Percentiles rank a stretch among this genome's conserved stretches.
These are phyloP conservation scores for Dillenia turbinata DNA, from an alignment of 164 flowering plant genomes.

Conservation along the genomic window DNA sequence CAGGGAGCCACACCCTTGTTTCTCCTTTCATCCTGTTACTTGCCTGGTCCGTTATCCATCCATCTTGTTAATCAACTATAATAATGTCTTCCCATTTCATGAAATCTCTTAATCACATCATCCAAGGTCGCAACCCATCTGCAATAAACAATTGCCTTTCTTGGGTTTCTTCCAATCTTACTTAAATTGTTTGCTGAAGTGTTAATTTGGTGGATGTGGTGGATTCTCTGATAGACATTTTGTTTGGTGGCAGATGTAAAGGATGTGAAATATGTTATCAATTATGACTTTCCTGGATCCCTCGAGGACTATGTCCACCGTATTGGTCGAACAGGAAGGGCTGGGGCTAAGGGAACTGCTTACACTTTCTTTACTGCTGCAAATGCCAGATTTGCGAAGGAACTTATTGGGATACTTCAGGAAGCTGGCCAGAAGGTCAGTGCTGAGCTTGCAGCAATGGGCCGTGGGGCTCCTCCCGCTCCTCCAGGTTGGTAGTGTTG, in stretches of 20 bases:
- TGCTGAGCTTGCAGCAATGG: slow-evolving; percentile 91
- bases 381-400: slow-evolving; percentile 96
- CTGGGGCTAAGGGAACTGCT: slow-evolving; percentile 97
- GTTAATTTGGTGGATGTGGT: too few relatives aligned
- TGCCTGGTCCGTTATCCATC: too few relatives aligned
- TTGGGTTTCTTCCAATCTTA: too few relatives aligned
- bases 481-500: slow-evolving; percentile 47
- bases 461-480: slow-evolving; percentile 85
- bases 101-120: too few relatives aligned
- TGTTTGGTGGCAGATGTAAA: slow-evolving; percentile 69
- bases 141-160: too few relatives aligned
- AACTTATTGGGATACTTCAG: slow-evolving; percentile 76
- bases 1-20: too few relatives aligned
- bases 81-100: too few relatives aligned
- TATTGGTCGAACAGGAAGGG: slow-evolving; percentile 93
- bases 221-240: too few relatives aligned
- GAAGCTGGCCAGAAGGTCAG: slow-evolving; percentile 95
- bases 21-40: too few relatives aligned
- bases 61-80: too few relatives aligned
- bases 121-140: too few relatives aligned
- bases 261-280: slow-evolving; percentile 90
- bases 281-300: slow-evolving; percentile 95
- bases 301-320: slow-evolving; percentile 97
- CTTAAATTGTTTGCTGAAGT: too few relatives aligned
- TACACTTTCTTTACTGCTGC: slow-evolving; percentile 94